Evolutionary conservation across 495 filamentous ascomycete species (phyloP).

Genomic region (Neurospora pannonica): DNA sequence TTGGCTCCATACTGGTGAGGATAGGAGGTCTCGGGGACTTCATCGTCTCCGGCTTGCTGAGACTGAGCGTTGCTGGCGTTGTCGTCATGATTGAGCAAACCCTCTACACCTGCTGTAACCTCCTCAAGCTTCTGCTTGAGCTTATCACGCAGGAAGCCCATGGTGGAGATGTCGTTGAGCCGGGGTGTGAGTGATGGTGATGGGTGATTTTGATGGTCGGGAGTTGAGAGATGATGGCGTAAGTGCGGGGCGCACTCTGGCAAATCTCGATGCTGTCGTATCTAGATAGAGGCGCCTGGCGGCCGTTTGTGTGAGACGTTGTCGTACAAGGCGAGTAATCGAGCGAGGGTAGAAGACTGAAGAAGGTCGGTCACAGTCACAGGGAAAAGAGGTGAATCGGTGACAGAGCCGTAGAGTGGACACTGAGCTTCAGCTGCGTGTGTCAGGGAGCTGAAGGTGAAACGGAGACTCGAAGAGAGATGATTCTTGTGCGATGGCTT

Average conservation of each 20-base stretch:
- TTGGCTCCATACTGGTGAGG: conserved; percentile 39
- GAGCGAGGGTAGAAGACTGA: not conserved
- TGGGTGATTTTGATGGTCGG: not conserved
- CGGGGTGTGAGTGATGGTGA: not conserved
- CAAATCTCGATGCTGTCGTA: not conserved
- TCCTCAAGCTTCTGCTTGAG: conserved; percentile 7
- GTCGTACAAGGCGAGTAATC: not conserved
- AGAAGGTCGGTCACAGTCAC: not conserved
- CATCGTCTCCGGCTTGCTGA: not conserved
- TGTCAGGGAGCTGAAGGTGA: not conserved
- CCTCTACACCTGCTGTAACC: not conserved
- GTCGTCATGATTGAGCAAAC: not conserved
- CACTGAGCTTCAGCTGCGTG: not conserved
- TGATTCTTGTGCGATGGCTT: not conserved
- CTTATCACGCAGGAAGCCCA: conserved; percentile 10
- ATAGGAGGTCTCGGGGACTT: not conserved
- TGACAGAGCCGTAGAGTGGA: not conserved
- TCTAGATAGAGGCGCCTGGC: not conserved
- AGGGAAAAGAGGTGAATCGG: not conserved
- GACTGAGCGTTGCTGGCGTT: not conserved
- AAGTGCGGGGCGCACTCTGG: not conserved
- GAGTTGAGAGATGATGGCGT: not conserved
- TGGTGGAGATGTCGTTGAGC: conserved; percentile 1
- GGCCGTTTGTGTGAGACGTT: not conserved
- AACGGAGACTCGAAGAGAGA: not conserved